phyloP scores from a whole-genome alignment of 345 rosid species.

The Trapa incisa region DNA sequence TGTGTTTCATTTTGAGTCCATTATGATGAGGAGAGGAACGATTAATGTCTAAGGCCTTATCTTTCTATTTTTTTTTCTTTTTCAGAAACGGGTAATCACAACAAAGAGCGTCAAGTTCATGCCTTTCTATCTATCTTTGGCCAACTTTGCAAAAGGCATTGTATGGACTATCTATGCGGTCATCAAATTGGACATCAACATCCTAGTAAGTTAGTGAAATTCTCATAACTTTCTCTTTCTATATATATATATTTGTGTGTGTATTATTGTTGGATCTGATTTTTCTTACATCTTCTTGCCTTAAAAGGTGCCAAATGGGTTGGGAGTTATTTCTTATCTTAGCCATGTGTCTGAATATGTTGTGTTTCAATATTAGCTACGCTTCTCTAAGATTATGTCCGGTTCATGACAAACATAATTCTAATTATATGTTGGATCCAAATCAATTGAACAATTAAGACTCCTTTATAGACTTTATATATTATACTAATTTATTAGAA shows the following conservation, averaged over 20 bases:
- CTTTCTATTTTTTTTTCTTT: not conserved
- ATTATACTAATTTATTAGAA: too few relatives aligned
- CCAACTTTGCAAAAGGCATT: slow-evolving; percentile 38
- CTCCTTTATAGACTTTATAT: too few relatives aligned
- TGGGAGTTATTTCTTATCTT: slow-evolving; percentile 28
- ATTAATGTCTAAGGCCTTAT: too few relatives aligned
- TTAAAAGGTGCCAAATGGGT: slow-evolving; percentile 32
- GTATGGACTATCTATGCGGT: slow-evolving; percentile 47
- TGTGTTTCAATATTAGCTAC: too few relatives aligned
- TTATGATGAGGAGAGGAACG: not conserved
- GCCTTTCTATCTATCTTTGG: slow-evolving; percentile 54
- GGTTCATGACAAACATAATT: too few relatives aligned
- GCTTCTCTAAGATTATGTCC: too few relatives aligned
- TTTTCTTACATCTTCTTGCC: not conserved
- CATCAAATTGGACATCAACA: slow-evolving; percentile 42
- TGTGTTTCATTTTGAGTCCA: not conserved
- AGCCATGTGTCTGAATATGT: too few relatives aligned
- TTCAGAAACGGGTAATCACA: slow-evolving; percentile 43
- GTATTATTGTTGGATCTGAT: too few relatives aligned
- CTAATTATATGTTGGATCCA: too few relatives aligned
- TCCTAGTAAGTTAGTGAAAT: slow-evolving; percentile 26
- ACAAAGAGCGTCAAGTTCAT: slow-evolving; percentile 85
- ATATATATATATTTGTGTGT: not conserved
- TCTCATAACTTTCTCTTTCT: not conserved
- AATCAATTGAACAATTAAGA: too few relatives aligned